Conservation (phyloP, 371 early-diverging fungal genomes). For the Nematocida parisii region DNA sequence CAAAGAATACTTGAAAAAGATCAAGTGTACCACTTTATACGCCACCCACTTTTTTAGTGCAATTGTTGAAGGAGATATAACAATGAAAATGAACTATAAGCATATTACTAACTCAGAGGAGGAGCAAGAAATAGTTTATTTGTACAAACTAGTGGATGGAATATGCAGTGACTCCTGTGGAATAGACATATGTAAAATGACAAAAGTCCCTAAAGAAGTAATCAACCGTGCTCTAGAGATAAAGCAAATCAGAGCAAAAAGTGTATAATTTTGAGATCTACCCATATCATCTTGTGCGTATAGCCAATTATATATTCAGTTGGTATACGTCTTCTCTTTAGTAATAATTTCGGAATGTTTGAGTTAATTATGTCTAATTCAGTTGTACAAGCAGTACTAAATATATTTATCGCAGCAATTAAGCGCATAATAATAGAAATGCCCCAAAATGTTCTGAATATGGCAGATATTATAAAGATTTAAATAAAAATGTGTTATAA, state of each 20-base stretch:
- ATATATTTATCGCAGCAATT: too few species aligned
- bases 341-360: too few species aligned
- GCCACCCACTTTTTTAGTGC: constrained; percentile 93
- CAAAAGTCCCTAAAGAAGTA: constrained; percentile 76
- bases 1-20: constrained; percentile 75
- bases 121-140: constrained; percentile 79
- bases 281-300: too few species aligned
- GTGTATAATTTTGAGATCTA: background rate
- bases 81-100: constrained; percentile 55
- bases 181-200: constrained; percentile 88
- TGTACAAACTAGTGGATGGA: constrained; percentile 83
- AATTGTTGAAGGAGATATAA: constrained; percentile 74
- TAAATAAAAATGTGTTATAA: too few species aligned
- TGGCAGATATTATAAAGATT: too few species aligned
- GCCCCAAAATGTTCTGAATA: too few species aligned
- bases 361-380: too few species aligned
- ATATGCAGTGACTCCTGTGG: constrained; percentile 79
- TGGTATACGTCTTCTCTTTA: too few species aligned
- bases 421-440: too few species aligned
- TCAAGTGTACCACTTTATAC: constrained; percentile 73
- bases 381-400: too few species aligned
- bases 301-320: too few species aligned
- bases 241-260: constrained; percentile 20
- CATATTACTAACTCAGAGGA: constrained; percentile 15
- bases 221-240: constrained; percentile 62